Conservation (phyloP, 352 stramenopile genomes). For the Phytopythium cucurbitacearum region DNA sequence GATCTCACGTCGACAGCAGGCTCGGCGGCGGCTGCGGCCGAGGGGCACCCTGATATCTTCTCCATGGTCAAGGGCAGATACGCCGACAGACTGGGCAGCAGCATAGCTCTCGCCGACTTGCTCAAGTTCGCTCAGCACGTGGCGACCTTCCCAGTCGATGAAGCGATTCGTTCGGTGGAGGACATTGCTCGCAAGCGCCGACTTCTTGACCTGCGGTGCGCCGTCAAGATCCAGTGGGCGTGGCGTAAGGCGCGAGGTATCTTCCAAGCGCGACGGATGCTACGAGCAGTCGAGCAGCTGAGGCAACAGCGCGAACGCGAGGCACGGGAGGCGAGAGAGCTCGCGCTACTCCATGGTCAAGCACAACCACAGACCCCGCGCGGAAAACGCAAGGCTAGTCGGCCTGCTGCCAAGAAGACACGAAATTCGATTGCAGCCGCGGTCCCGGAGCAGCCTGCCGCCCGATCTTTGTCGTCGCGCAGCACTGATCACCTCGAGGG, state of each 20-base stretch:
- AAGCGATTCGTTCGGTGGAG: constrained; percentile 52
- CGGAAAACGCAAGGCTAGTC: constrained; percentile 9
- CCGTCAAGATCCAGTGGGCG: constrained; percentile 55
- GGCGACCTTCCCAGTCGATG: constrained; percentile 58
- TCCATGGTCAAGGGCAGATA: constrained; percentile 26
- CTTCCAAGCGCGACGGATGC: constrained; percentile 36
- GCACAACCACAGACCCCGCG: constrained; percentile 2
- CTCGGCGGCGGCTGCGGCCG: constrained; percentile 6
- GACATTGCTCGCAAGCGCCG: constrained; percentile 47
- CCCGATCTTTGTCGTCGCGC: too few species aligned
- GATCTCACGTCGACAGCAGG: constrained; percentile 26
- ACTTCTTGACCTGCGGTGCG: constrained; percentile 40
- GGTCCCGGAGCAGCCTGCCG: background rate
- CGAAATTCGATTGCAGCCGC: background rate
- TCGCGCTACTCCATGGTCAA: too few species aligned
- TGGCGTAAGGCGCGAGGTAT: constrained; percentile 47
- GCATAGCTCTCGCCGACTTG: constrained; percentile 52
- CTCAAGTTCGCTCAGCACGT: constrained; percentile 70
- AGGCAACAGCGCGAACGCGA: constrained; percentile 28
- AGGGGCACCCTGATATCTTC: constrained; percentile 29
- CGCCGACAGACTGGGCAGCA: constrained; percentile 15
- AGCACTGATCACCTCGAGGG: background rate
- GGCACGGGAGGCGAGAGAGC: background rate
- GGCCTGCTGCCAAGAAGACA: background rate
- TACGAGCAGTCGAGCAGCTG: constrained; percentile 41